Conservation (phyloP, 2,329 filamentous ascomycete genomes). For the Pestalotiopsis sp. region DNA sequence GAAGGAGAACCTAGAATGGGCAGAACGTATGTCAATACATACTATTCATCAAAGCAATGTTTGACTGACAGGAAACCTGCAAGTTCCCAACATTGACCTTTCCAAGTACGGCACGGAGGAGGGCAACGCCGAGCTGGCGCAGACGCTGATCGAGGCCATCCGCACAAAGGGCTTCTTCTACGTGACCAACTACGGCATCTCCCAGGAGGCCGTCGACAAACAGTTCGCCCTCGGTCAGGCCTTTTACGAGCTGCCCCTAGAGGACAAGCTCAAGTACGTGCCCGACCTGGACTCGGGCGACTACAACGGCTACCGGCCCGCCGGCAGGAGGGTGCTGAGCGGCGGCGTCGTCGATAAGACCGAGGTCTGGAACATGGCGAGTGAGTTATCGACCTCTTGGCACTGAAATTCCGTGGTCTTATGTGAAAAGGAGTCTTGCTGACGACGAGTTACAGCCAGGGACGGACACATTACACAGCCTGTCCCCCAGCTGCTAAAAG, state of each 20-base stretch:
- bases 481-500: slow-evolving; percentile 44
- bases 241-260: slow-evolving; percentile 56
- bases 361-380: slow-evolving; percentile 21
- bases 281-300: slow-evolving; percentile 50
- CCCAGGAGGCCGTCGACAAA: slow-evolving; percentile 56
- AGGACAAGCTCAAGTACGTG: slow-evolving; percentile 60
- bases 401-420: not conserved
- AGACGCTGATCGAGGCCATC: slow-evolving; percentile 33
- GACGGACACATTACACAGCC: slow-evolving; percentile 18
- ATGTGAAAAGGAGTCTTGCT: not conserved
- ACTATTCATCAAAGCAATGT: not conserved
- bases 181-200: slow-evolving; percentile 62
- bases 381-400: slow-evolving; percentile 1
- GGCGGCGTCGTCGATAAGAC: slow-evolving; percentile 16
- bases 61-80: not conserved
- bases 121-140: slow-evolving; percentile 30
- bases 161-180: slow-evolving; percentile 57
- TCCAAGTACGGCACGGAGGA: slow-evolving; percentile 33
- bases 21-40: slow-evolving; percentile 28
- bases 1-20: slow-evolving; percentile 37
- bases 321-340: slow-evolving; percentile 32
- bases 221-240: slow-evolving; percentile 62
- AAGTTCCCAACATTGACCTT: slow-evolving; percentile 36
- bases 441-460: slow-evolving; percentile 7
- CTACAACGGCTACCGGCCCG: slow-evolving; percentile 59